phyloP scores from a whole-genome alignment of 129 eudicot genomes.

The Dittrichia graveolens region DNA sequence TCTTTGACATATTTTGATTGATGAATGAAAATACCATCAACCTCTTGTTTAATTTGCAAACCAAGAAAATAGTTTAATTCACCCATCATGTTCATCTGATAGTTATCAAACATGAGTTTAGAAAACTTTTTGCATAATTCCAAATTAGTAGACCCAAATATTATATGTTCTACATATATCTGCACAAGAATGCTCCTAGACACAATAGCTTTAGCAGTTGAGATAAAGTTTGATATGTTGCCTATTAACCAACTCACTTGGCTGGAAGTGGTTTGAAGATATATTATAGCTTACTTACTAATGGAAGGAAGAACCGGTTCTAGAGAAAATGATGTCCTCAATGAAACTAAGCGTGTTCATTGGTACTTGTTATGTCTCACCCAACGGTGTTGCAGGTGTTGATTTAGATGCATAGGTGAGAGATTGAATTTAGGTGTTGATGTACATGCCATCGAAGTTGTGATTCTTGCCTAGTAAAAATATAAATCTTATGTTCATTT shows the following conservation, averaged over 20 bases:
- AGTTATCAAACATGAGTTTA: too few species aligned
- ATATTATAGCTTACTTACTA: conserved; percentile 42
- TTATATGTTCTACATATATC: too few species aligned
- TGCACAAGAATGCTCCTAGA: conserved; percentile 43
- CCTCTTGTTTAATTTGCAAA: too few species aligned
- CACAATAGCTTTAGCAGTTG: conserved; percentile 36
- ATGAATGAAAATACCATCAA: too few species aligned
- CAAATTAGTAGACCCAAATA: too few species aligned
- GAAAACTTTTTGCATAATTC: too few species aligned
- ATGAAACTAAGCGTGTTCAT: conserved; percentile 36
- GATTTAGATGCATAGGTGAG: conserved; percentile 58
- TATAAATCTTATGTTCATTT: too few species aligned
- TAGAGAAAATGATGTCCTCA: conserved; percentile 25
- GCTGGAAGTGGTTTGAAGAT: conserved; percentile 65
- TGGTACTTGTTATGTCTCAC: conserved; percentile 49
- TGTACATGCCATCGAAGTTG: neutral
- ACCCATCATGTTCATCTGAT: too few species aligned
- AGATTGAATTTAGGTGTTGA: conserved; percentile 12
- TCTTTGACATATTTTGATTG: too few species aligned
- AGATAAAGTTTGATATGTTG: conserved; percentile 21
- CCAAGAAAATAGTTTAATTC: too few species aligned
- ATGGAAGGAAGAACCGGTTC: conserved; percentile 37
- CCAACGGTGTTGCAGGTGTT: conserved; percentile 45
- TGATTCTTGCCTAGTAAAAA: too few species aligned
- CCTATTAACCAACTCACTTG: conserved; percentile 63